phyloP scores from a whole-genome alignment of 495 filamentous ascomycete species.

The Lasiosphaeriaceae sp. region DNA sequence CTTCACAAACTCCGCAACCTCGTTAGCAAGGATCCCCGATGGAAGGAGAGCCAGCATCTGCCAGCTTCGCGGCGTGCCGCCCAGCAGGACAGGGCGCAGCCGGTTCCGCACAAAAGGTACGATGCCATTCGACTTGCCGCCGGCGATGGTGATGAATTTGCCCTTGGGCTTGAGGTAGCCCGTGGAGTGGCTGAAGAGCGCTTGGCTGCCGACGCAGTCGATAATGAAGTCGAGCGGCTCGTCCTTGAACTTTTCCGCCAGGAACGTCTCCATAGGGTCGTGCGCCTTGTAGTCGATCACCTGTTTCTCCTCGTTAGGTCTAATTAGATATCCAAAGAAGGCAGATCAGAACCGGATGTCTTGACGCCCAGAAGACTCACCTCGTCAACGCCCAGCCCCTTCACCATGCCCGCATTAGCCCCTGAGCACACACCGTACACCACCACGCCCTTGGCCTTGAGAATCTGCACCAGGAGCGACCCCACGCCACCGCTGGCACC shows the following conservation, averaged over 20 bases:
- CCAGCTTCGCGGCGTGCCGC: slow-evolving; percentile 35
- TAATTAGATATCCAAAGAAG: no score
- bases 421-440: slow-evolving; percentile 34
- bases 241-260: slow-evolving; percentile 24
- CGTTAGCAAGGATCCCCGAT: slow-evolving; percentile 15
- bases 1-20: slow-evolving; percentile 24
- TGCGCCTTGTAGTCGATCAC: slow-evolving; percentile 35
- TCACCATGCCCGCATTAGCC: slow-evolving; percentile 29
- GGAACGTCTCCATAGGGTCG: slow-evolving; percentile 19
- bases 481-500: slow-evolving; percentile 47
- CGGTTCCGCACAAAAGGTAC: slow-evolving; percentile 29
- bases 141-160: slow-evolving; percentile 35
- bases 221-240: slow-evolving; percentile 37
- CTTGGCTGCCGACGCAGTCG: slow-evolving; percentile 35
- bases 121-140: slow-evolving; percentile 25
- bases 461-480: slow-evolving; percentile 34
- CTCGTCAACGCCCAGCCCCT: slow-evolving; percentile 34
- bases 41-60: slow-evolving; percentile 30
- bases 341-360: no score
- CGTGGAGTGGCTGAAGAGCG: slow-evolving; percentile 28
- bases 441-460: slow-evolving; percentile 26
- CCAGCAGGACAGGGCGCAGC: slow-evolving; percentile 31
- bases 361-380: no score
- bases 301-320: slow-evolving; percentile 14
- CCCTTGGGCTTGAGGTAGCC: slow-evolving; percentile 35